A percentile compares a stretch with the other conserved stretches of the same genome.
Evolutionary conservation across 2,329 filamentous ascomycete species (phyloP).

Genomic region (Chrysoporthe puriensis): DNA sequence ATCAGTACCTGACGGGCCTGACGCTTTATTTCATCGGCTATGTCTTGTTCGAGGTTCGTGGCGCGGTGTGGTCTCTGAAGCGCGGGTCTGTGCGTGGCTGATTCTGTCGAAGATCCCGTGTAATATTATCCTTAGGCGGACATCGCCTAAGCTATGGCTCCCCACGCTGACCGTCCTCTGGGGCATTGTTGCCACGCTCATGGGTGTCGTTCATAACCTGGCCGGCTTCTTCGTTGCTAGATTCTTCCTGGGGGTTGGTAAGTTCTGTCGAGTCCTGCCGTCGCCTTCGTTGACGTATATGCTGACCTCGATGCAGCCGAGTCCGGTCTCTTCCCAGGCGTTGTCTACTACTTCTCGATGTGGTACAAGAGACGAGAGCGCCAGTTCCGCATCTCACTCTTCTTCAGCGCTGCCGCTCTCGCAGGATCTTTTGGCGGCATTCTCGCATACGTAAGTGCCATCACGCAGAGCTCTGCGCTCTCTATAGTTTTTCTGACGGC

Average conservation of each 20-base stretch:
- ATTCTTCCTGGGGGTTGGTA: conserved; percentile 60
- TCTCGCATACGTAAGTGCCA: conserved; percentile 52
- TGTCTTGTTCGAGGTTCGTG: conserved; percentile 56
- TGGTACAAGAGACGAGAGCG: conserved; percentile 60
- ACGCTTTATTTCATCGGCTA: conserved; percentile 70
- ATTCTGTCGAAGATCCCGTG: conserved; percentile 53
- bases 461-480: not conserved
- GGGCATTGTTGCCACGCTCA: conserved; percentile 58
- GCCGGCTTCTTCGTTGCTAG: conserved; percentile 56
- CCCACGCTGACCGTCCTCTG: conserved; percentile 60
- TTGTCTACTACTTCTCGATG: conserved; percentile 56
- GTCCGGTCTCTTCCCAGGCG: conserved; percentile 55
- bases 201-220: conserved; percentile 53
- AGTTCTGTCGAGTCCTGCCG: conserved; percentile 35
- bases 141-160: conserved; percentile 60
- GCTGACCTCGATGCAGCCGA: conserved; percentile 45
- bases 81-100: not conserved
- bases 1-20: conserved; percentile 67
- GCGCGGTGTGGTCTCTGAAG: not conserved
- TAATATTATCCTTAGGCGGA: conserved; percentile 65
- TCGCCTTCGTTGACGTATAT: too few relatives aligned
- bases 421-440: conserved; percentile 62
- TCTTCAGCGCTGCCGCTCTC: conserved; percentile 58
- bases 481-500: not conserved
- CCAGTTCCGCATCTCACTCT: conserved; percentile 59